Conservation (phyloP, 2,329 filamentous ascomycete genomes). For the Emergomyces africanus region DNA sequence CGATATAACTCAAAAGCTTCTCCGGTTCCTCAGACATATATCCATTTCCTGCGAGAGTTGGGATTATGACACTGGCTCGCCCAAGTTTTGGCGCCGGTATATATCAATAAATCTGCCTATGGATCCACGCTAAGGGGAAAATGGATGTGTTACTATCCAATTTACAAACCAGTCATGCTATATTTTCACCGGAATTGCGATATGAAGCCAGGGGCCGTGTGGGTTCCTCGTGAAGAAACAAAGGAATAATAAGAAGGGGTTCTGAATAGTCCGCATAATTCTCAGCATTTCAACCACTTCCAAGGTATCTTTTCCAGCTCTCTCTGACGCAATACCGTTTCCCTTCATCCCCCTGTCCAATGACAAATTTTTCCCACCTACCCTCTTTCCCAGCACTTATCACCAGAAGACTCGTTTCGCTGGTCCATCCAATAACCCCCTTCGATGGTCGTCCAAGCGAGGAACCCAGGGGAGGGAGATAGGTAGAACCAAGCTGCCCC, state of each 20-base stretch:
- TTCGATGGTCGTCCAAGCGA: slow-evolving; percentile 54
- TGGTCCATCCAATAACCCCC: slow-evolving; percentile 73
- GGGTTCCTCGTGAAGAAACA: not conserved
- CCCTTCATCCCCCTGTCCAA: slow-evolving; percentile 56
- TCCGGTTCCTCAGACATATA: not conserved
- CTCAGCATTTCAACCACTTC: slow-evolving; percentile 17
- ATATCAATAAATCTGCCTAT: not conserved
- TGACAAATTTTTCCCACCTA: slow-evolving; percentile 75
- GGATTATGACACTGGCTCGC: not conserved
- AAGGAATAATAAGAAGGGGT: not conserved
- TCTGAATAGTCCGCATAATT: not conserved
- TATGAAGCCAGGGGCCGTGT: not conserved
- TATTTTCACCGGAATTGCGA: not conserved
- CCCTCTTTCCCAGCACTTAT: slow-evolving; percentile 69
- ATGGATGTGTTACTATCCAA: not conserved
- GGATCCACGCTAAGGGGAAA: not conserved
- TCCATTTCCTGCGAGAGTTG: not conserved
- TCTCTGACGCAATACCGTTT: slow-evolving; percentile 54
- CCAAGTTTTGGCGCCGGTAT: not conserved
- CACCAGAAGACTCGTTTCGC: slow-evolving; percentile 60
- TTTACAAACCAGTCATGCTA: not conserved
- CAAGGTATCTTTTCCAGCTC: slow-evolving; percentile 72
- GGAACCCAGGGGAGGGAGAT: slow-evolving; percentile 39
- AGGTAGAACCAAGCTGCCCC: slow-evolving; percentile 29
- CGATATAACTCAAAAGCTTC: not conserved